Base-by-base conservation (phyloP, 2,329 filamentous ascomycete species). In the Sclerotinia minor region DNA sequence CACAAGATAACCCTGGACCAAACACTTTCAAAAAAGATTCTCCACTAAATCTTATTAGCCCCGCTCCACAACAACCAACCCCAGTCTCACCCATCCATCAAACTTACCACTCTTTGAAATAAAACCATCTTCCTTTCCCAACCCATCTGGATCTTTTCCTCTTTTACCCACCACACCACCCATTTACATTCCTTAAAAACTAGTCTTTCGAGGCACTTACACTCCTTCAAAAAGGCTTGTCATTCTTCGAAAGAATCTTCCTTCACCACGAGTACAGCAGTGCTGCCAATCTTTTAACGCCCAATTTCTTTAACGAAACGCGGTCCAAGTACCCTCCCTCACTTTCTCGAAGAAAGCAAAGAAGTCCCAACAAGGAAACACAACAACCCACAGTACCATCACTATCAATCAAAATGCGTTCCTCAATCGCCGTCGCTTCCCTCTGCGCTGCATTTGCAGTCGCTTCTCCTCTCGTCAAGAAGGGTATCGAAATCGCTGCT, bases 371-470 rank as follows among this genome's bases (percentile, higher is more conserved):
- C 54, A 44, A 41, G 52, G 53, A 68, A 71, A 35, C 67, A 47
- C 24, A 59, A 38, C 8, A 38, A 53, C 50, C 8, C 44, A 44
- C 41, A 58, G n/a, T 47, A 21, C 29, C 3, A 38, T 61, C 45
- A 53, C 52, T 47, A 17, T 60, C 54, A 45, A 44, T 72, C 76
- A 80, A 77, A 67, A 81, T 81, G 80, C 79, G 76, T 76, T 78
- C 76, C 65, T 80, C 79, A 45, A 74, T 76, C 65, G 65, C 80
- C 54, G 64, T 80, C 71, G 73, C 75, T 53, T 73, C 77, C 63
- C 71, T 78, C 71, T 73, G 75, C 67, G 79, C 78, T 63, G 72
- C 74, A 57, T 69, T 79, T 68, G 79, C 75, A 68, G 61, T 77
- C 60, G 77, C 77, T 59, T 74, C 70, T 38, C 79, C 79, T 32